These are phyloP conservation scores for Halophytophthora polymorphica DNA, from an alignment of 352 stramenopile genomes.

Conservation along the genomic window DNA sequence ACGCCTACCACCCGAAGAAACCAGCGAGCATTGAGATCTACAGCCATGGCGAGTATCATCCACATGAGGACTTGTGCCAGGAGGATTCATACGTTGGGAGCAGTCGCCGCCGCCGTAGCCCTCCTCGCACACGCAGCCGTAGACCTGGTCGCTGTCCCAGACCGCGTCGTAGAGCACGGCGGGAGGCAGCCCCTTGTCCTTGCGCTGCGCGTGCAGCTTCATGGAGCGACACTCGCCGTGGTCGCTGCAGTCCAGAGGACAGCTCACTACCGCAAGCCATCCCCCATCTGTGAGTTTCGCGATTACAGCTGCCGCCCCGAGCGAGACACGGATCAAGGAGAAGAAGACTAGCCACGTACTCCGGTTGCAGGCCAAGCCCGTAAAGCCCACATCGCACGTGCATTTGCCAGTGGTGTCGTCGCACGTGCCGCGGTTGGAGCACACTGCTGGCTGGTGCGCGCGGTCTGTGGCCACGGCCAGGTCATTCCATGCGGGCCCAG, in stretches of 20 bases:
- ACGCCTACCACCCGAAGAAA: constrained; percentile 22
- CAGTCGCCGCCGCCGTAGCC: constrained; percentile 87
- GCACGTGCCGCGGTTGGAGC: constrained; percentile 68
- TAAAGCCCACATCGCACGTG: constrained; percentile 74
- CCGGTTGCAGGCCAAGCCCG: constrained; percentile 72
- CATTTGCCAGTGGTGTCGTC: constrained; percentile 64
- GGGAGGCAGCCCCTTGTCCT: constrained; percentile 53
- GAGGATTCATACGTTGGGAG: constrained; percentile 49
- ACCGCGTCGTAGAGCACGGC: constrained; percentile 43
- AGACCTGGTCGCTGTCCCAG: constrained; percentile 89
- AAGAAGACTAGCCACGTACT: constrained; percentile 23
- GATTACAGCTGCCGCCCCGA: too few species aligned
- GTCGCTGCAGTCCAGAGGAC: constrained; percentile 55
- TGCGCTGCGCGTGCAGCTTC: constrained; percentile 53
- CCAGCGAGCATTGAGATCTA: neutral
- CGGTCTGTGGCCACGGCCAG: constrained; percentile 46
- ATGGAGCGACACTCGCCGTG: constrained; percentile 75
- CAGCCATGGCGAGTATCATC: neutral
- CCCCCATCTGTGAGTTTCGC: too few species aligned
- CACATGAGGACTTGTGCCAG: neutral
- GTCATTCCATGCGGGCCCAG: constrained; percentile 56
- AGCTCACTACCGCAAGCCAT: constrained; percentile 41
- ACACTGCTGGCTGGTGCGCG: constrained; percentile 50
- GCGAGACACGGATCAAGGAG: neutral
- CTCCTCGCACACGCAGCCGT: constrained; percentile 86